Evolutionary conservation across 2,329 filamentous ascomycete species (phyloP).

Genomic region (Botrytis fabae): DNA sequence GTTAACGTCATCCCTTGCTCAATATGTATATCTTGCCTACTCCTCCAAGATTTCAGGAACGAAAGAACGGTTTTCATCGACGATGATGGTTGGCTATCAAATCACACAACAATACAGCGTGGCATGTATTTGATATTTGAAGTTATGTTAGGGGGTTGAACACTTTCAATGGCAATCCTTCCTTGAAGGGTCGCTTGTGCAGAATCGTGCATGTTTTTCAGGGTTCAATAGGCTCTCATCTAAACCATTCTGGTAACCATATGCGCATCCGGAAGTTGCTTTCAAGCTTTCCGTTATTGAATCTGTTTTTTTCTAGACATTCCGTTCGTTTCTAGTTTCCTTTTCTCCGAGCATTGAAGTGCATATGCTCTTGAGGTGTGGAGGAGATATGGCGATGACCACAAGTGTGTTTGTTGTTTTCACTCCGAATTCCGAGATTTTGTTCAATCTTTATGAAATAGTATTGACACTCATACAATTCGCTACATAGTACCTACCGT

Average conservation of each 20-base stretch:
- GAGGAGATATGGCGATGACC: not conserved
- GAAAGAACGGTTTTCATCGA: not conserved
- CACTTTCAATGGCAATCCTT: slow-evolving; percentile 2
- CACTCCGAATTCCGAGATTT: slow-evolving; percentile 1
- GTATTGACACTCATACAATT: not conserved
- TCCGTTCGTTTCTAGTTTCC: not conserved
- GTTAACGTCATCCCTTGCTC: slow-evolving; percentile 6
- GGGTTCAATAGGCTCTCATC: slow-evolving; percentile 12
- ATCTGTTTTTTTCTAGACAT: not conserved
- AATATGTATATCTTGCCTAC: slow-evolving; percentile 12
- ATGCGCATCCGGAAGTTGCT: not conserved
- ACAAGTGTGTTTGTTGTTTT: slow-evolving; percentile 9
- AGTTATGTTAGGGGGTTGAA: not conserved
- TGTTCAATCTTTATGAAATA: not conserved
- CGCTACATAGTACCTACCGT: not conserved
- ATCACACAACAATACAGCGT: not conserved
- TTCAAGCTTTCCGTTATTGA: not conserved
- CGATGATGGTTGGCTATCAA: slow-evolving; percentile 4
- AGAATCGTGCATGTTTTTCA: slow-evolving; percentile 1
- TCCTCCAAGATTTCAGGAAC: slow-evolving; percentile 1
- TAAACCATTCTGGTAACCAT: not conserved
- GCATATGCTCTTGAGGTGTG: not conserved
- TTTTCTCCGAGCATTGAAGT: not conserved
- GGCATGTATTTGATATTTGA: not conserved
- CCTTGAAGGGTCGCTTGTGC: slow-evolving; percentile 9